Conservation (phyloP, 129 eudicot genomes). For the Saposhnikovia divaricata region DNA sequence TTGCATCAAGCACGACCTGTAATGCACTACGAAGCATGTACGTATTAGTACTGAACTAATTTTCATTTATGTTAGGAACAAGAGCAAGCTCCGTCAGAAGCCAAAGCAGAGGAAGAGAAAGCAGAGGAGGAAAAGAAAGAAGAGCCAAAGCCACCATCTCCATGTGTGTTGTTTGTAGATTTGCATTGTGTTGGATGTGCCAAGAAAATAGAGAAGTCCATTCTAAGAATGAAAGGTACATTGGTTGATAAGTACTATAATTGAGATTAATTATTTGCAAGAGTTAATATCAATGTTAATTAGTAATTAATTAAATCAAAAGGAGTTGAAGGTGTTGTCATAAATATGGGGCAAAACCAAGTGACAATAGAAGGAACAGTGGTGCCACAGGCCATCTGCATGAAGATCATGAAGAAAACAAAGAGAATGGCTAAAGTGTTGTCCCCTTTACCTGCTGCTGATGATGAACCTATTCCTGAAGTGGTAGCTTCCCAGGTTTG, state of each 20-base stretch:
- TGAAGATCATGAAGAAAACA: conserved; percentile 56
- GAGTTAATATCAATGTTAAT: too few relatives aligned
- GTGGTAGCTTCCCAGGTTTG: conserved; percentile 61
- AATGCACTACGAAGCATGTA: background rate
- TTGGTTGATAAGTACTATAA: background rate
- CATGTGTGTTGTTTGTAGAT: conserved; percentile 72
- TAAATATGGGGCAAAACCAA: conserved; percentile 64
- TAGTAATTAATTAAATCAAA: background rate
- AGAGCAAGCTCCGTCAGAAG: conserved; percentile 46
- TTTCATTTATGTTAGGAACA: background rate
- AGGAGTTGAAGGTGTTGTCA: conserved; percentile 53
- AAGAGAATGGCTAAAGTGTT: conserved; percentile 74
- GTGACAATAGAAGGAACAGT: conserved; percentile 84
- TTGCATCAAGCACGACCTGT: too few relatives aligned
- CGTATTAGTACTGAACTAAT: background rate
- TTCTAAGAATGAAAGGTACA: conserved; percentile 66
- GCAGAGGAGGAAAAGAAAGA: conserved; percentile 44
- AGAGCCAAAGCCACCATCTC: conserved; percentile 63
- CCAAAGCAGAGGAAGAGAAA: conserved; percentile 40
- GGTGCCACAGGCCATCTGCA: conserved; percentile 81
- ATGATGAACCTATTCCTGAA: conserved; percentile 75
- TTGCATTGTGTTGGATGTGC: conserved; percentile 99
- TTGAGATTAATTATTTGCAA: too few relatives aligned
- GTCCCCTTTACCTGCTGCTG: conserved; percentile 81
- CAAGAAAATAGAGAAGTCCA: conserved; percentile 73